Base-by-base conservation (phyloP, 441 rosid genomes). In the Erysimum pusillum region DNA sequence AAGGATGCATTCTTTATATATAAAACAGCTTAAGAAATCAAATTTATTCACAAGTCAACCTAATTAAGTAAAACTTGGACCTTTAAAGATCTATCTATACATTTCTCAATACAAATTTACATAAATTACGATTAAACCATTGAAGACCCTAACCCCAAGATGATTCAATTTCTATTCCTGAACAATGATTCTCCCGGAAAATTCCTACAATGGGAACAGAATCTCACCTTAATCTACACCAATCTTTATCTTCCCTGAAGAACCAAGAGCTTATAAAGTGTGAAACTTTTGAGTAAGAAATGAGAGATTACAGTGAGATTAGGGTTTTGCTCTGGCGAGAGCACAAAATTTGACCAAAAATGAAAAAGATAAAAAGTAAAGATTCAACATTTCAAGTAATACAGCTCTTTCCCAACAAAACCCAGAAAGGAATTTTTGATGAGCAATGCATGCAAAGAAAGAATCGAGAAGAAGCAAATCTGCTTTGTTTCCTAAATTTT, bases 81-180 rank as follows among this genome's bases (percentile, higher is more conserved):
- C 41, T 69, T 28, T 34, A 52, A 36, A 85, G 82, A 86, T 83
- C 86, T 80, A 85, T 49, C 46, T 38, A 38, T 38, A 79, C 2
- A 75, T 59, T 46, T 36, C 11, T 44, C 54, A 63, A 32, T 61
- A n/a, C 49, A 74, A 71, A 78, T 63, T 45, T 25, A 31, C 39
- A 53, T 38, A 41, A 34, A 36, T 75, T 57, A 41, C 31, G 3
- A 59, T 14, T 5, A 38, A 70, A 10, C 35, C 45, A 58, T 17
- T 35, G 35, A 42, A 75, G 71, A 44, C 58, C 60, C 67, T 46
- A 59, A 51, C 58, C 56, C 20, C 36, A n/a, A 20, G 57, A 52
- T 52, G 9, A 52, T 2, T 53, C 73, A 77, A 80, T 36, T 76
- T 77, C 57, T 41, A 22, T 46, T 63, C 35, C 85, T 69, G n/a